Base-by-base conservation (phyloP, 208 protist genomes). In the Trypanosoma platydactyli region DNA sequence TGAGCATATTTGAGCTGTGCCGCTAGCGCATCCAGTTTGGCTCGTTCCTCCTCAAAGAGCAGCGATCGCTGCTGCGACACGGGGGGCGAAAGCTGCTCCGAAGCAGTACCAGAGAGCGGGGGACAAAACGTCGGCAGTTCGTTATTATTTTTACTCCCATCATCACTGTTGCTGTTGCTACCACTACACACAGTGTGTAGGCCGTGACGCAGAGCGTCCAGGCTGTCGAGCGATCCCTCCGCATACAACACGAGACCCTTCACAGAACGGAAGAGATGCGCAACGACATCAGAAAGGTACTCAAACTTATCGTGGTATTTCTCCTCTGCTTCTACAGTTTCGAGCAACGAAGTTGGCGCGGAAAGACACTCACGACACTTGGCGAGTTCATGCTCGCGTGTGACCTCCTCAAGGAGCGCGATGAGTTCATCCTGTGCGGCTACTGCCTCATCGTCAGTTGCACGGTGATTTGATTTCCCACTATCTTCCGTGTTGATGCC, bases 321-420 rank as follows among this genome's bases (percentile, higher is more conserved):
- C 33, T 40, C 33, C 15, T 64, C 76, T 0, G 76, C 57, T 4
- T 63, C 56, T 7, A 78, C 64, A 5, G 80, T 72, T 35, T 73
- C 65, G 5, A 84, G 60, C 9, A 90, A 62, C 30, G 74, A 68
- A 5, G 62, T 66, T 16, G 84, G 77, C 3, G 64, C 79, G 27
- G 74, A 75, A 62, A 94, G 77, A 40, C 76, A 82, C 48, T 81
- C 73, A 12, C 81, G 73, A 56, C 77, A 83, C 44, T 86, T 86
- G 52, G 81, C 71, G 38, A 94, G 75, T 65, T 94, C 88, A 40
- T 83, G 68, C 44, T 94, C 88, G 9, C 78, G 78, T 13, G 85
- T 85, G 18, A 83, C 70, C 18, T 83, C 71, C 48, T 92, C 83
- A 16, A 94, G 74, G 22, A 92, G 64, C 24, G 62, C 67, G 51